Evolutionary conservation across 2,329 filamentous ascomycete genomes (phyloP), one percentile per base, ranked within the genome.

Genomic region (Penicillium sclerotiorum): DNA sequence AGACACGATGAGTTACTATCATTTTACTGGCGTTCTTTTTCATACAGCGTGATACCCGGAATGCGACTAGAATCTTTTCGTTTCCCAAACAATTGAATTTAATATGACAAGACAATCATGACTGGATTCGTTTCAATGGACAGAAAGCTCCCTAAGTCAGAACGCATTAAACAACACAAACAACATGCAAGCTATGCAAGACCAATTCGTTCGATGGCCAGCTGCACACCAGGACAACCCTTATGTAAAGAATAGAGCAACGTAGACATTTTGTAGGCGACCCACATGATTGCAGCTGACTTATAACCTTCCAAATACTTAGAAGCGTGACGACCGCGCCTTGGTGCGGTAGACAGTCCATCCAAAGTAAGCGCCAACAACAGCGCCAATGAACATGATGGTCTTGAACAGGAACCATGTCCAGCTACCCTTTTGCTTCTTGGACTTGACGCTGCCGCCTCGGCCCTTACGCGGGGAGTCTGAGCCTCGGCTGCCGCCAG

Each of bases 401-500:
- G 90, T 79, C 83, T 96, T 97, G 72, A 91, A 80, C 55, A 97
- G 77, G 73, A 87, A 86, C 85, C 85, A 86, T 7, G 74, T 73
- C 85, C 85, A 88, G 64, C 84, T 79, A 17, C 83, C 58, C 17
- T 55, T 57, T 52, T 67, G 41, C 48, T 66, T 60, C 45, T 55
- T 42, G 20, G 53, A 8, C 47, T 60, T 58, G 39, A 59, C 51
- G 47, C 45, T 48, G 13, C 58, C 49, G 55, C 59, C 65, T 48
- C 54, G 62, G 40, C 60, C 46, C 37, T 60, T 63, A 48, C 60
- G 56, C 38, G 57, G 55, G 44, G 61, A 55, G 30, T 61, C 63
- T 28, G 62, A 57, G 47, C 62, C 50, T 35, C 60, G 60, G 45
- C 63, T 55, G 52, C 66, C 58, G 38, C 64, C 56, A 47, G 60